Conservation (phyloP, 768 basidiomycete genomes). For the Xerocomus potaroensis region DNA sequence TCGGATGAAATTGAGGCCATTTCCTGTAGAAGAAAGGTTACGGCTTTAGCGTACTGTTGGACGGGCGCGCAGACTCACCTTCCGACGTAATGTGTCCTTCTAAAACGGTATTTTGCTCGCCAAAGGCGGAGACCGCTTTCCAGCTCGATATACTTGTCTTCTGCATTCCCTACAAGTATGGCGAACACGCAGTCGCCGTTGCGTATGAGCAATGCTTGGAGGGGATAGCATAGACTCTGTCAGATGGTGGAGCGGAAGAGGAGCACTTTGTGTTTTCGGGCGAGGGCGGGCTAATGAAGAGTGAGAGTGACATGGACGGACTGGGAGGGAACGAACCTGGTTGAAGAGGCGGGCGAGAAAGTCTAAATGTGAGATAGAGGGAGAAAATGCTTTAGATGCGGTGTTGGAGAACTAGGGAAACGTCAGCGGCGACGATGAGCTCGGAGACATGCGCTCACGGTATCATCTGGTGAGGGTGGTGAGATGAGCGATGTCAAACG, state of each 20-base stretch:
- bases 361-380: slow-evolving; percentile 72
- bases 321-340: slow-evolving; percentile 53
- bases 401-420: slow-evolving; percentile 50
- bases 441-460: slow-evolving; percentile 39
- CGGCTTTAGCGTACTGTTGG: background rate
- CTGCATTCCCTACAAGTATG: slow-evolving; percentile 48
- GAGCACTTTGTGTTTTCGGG: slow-evolving; percentile 72
- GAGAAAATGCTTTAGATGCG: slow-evolving; percentile 51
- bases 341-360: slow-evolving; percentile 71
- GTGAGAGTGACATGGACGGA: background rate
- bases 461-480: slow-evolving; percentile 63
- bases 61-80: slow-evolving; percentile 46
- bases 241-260: slow-evolving; percentile 68
- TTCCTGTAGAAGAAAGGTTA: slow-evolving; percentile 80
- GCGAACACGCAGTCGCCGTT: slow-evolving; percentile 62
- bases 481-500: slow-evolving; percentile 57
- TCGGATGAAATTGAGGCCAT: slow-evolving; percentile 96
- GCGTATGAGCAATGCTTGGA: slow-evolving; percentile 63
- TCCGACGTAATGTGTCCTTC: slow-evolving; percentile 89
- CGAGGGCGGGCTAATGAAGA: slow-evolving; percentile 56
- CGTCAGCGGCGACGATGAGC: background rate
- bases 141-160: slow-evolving; percentile 50
- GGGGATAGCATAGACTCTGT: slow-evolving; percentile 93
- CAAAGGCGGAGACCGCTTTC: slow-evolving; percentile 79
- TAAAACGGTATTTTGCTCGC: slow-evolving; percentile 90